Evolutionary conservation across 306 rosid genomes (phyloP).

Genomic region (Astragalus glycyphyllos): DNA sequence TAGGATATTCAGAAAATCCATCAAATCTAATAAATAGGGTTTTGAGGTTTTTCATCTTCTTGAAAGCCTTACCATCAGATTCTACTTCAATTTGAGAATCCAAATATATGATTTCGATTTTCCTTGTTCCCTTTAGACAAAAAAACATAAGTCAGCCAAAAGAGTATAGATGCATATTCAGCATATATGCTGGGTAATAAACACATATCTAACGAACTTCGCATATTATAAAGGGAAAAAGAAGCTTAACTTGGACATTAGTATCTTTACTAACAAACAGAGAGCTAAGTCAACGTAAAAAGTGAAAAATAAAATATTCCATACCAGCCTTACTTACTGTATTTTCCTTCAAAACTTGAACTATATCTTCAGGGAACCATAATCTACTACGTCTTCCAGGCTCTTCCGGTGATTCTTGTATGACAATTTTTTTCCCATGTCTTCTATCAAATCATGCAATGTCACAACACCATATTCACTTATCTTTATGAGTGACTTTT

Average conservation of each 20-base stretch:
- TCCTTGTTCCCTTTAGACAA: neutral
- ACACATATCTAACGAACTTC: neutral
- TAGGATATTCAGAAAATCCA: neutral
- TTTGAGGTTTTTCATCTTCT: neutral
- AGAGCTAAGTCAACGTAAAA: neutral
- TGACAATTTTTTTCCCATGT: neutral
- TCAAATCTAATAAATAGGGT: neutral
- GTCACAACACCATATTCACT: neutral
- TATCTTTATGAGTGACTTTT: conserved; percentile 7
- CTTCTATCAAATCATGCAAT: neutral
- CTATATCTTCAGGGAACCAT: neutral
- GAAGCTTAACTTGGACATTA: neutral
- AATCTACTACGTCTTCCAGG: neutral
- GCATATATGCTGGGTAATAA: neutral
- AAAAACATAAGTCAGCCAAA: neutral
- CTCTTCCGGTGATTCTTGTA: neutral
- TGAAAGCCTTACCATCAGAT: neutral
- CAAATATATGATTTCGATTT: neutral
- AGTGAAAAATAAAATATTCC: neutral
- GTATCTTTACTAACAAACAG: neutral
- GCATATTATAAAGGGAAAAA: too few relatives aligned
- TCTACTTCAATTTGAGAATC: neutral
- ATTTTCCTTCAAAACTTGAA: neutral
- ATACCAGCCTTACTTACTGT: neutral
- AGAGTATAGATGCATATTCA: too few relatives aligned